Base-by-base conservation (phyloP, 352 stramenopile genomes). In the Globisporangium viniferum region DNA sequence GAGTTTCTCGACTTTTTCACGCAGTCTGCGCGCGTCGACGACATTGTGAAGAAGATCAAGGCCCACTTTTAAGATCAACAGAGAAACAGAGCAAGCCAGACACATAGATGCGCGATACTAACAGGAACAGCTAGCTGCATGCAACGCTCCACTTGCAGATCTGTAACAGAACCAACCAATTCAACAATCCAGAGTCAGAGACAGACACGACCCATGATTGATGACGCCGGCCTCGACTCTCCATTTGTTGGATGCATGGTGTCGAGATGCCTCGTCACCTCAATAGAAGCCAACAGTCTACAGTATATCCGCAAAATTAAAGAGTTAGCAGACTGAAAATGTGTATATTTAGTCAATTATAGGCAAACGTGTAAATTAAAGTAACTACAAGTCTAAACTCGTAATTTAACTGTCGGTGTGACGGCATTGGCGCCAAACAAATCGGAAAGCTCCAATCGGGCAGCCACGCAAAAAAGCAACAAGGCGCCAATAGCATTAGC, bases 1-100 rank as follows among this genome's bases (percentile, higher is more conserved):
- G 90, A 99, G 73, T 98, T 99, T 73, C 81, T 99, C 22, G 97
- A 99, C 76, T 99, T 99, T 75, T 99, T 99, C 77, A 99, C 98
- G 69, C 98, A 99, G 81, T 92, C 92, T 62, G 98, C 97, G 72
- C 83, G 91, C 71, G 91, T 97, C 9, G 90, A 94, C 70, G 95
- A 99, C 84, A 97, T 99, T 65, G 92, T 92, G 18, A 87, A 95
- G 54, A 98, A 98, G 74, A 97, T 99, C 64, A 93, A 91, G 74
- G 72, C 75, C 56, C 83, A 91, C 73, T 80, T 92, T 44, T 90
- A 77, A 5, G 31, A 33, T 5, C 31, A 79, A 51, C 2, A 27
- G 41, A 33, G 35, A 53, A 66, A 27, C 24, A 59, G 10, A 67
- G 20, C 2, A 64, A 18, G 10, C 15, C 44, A 61, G 18, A 36